A percentile compares a stretch with the other conserved stretches of the same genome.
These are phyloP conservation scores for Nemania abortiva DNA, from an alignment of 2,329 filamentous ascomycete genomes.

Conservation along the genomic window DNA sequence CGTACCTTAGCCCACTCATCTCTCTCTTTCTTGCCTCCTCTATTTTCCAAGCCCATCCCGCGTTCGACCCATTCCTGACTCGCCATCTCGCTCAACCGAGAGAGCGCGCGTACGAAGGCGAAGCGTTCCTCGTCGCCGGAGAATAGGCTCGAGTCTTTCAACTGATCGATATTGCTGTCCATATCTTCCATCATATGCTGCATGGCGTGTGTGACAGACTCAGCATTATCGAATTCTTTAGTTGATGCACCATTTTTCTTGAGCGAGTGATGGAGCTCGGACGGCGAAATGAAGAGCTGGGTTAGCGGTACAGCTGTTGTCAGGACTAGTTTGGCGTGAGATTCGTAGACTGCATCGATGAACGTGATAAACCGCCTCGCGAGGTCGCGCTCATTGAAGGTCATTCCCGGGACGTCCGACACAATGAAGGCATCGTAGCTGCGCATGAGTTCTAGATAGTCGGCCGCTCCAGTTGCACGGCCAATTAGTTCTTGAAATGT, in stretches of 20 bases:
- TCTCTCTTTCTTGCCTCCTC: constrained; percentile 73
- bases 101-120: constrained; percentile 91
- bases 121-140: constrained; percentile 96
- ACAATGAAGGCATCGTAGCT: constrained; percentile 94
- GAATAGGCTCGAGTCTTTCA: constrained; percentile 90
- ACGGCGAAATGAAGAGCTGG: constrained; percentile 84
- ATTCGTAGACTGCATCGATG: constrained; percentile 95
- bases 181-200: constrained; percentile 88
- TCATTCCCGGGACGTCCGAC: constrained; percentile 93
- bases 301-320: constrained; percentile 88
- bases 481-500: constrained; percentile 94
- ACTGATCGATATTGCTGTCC: constrained; percentile 82
- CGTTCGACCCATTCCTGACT: constrained; percentile 95
- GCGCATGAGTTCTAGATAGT: constrained; percentile 92
- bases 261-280: constrained; percentile 74
- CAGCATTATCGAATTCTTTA: constrained; percentile 53
- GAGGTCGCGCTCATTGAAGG: constrained; percentile 83
- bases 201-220: constrained; percentile 74
- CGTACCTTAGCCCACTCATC: constrained; percentile 75
- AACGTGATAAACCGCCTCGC: constrained; percentile 97
- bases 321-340: constrained; percentile 91
- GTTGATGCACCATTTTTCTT: constrained; percentile 59
- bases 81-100: constrained; percentile 90
- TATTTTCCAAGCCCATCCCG: constrained; percentile 74
- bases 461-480: constrained; percentile 87